Evolutionary conservation across 2,329 filamentous ascomycete genomes (phyloP).

Genomic region (Ambrosiella cleistominuta): DNA sequence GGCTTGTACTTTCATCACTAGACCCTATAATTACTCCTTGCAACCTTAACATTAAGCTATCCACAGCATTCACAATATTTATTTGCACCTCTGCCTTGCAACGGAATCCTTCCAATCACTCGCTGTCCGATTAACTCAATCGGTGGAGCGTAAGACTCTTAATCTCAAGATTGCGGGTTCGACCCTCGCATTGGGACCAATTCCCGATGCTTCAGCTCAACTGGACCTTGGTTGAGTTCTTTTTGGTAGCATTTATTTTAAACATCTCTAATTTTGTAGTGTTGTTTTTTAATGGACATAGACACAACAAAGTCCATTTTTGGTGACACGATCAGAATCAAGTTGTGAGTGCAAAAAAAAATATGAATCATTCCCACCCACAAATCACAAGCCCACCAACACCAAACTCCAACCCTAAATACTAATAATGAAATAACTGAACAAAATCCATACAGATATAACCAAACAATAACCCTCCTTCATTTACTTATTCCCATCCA

Average conservation of each 20-base stretch:
- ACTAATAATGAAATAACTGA: background rate
- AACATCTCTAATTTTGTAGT: background rate
- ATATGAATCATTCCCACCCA: too few relatives aligned
- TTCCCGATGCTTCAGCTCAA: constrained; percentile 13
- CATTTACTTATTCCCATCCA: constrained; percentile 1
- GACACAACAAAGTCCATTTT: too few relatives aligned
- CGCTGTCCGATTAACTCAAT: constrained; percentile 44
- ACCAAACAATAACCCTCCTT: background rate
- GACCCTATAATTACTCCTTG: too few relatives aligned
- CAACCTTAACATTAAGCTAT: too few relatives aligned
- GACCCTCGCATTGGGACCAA: constrained; percentile 21
- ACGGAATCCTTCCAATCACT: background rate
- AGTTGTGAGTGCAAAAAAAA: too few relatives aligned
- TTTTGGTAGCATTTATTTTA: background rate
- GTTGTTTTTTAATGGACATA: background rate
- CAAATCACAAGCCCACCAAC: too few relatives aligned
- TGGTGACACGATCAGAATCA: too few relatives aligned
- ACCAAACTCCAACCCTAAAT: background rate
- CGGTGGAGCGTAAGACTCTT: constrained; percentile 60
- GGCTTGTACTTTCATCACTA: too few relatives aligned
- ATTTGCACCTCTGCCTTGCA: background rate
- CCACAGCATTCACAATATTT: too few relatives aligned
- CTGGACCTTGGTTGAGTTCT: constrained; percentile 3
- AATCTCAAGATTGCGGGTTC: constrained; percentile 29
- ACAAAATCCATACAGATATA: background rate